Evolutionary conservation across 139 green algal genomes (phyloP).

Genomic region (Chlorella ohadii): DNA sequence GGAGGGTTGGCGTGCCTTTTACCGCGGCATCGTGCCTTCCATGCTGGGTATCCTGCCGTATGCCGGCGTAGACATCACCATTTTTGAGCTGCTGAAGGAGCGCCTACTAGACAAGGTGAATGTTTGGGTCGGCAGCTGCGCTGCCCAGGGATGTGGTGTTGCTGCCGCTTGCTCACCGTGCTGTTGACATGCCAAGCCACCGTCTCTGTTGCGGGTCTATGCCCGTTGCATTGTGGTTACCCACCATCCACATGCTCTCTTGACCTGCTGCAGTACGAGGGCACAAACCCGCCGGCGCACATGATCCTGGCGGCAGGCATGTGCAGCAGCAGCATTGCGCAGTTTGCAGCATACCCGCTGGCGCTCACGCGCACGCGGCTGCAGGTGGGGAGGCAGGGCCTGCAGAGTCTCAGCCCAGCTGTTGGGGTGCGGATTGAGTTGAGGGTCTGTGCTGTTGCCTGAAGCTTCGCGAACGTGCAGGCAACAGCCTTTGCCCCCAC

Average conservation of each 20-base stretch:
- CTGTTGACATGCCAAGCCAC: no score
- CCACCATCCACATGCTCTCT: no score
- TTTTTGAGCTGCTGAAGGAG: slow-evolving; percentile 90
- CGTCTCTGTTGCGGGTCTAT: no score
- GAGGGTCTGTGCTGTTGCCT: no score
- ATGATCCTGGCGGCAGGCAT: slow-evolving; percentile 87
- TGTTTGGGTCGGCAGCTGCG: no score
- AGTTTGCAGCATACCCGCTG: slow-evolving; percentile 89
- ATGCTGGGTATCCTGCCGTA: slow-evolving; percentile 91
- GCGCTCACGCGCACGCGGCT: slow-evolving; percentile 86
- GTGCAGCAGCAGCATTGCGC: slow-evolving; percentile 79
- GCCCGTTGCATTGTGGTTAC: no score
- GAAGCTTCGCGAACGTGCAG: no score
- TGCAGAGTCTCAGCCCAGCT: no score
- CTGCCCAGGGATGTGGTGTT: no score
- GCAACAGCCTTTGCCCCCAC: no score
- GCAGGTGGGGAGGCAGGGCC: slow-evolving; percentile 48
- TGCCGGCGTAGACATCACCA: slow-evolving; percentile 88
- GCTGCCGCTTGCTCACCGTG: no score
- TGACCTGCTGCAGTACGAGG: slow-evolving; percentile 58
- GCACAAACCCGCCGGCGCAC: slow-evolving; percentile 62
- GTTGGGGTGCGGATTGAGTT: no score
- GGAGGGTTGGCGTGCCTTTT: slow-evolving; percentile 82
- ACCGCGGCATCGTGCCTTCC: slow-evolving; percentile 68
- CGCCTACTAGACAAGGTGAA: slow-evolving; percentile 65